Base-by-base conservation (phyloP, 2,329 filamentous ascomycete species). In the Aspergillus intermedius region DNA sequence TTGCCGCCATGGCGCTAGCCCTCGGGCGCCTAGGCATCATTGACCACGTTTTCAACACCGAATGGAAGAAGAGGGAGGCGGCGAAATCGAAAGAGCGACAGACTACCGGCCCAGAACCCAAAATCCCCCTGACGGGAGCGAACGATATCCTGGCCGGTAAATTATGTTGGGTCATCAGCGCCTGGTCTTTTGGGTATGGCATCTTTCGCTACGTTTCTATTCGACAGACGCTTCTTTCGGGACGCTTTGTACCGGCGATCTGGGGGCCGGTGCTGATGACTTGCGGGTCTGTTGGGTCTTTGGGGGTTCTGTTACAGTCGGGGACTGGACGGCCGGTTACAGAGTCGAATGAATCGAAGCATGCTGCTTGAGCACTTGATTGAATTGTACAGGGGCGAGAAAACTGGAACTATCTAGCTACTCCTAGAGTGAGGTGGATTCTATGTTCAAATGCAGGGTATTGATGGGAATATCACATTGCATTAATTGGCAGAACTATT, bases 241-340 rank as follows among this genome's bases (percentile, higher is more conserved):
- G 60, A 3, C 54, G 55, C 2, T 65, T 63, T 51, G 56, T 61
- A 3, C 61, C 62, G 7, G 60, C 60, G 1, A 54, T 65, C 37
- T 65, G 61, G 62, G 62, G 62, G 0, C 60, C 62, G 21, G 50
- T 61, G 8, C 53, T 65, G 10, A 62, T 65, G 53, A 64, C 62
- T 10, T 37, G 45, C 45, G 57, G 58, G 1, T 51, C 50, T 10
- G 41, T 59, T 17, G 56, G 53, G 1, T 39, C 47, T 2, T 43
- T 59, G 40, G 47, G 45, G 8, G 45, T 48, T 19, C 45, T 52
- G 17, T 45, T 54, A 41, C 43, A 50, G 39, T 30, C 25, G 25
- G 25, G 25, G 25, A 30, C 25, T 12, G 25, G 25, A 7, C 25
- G 3, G 10, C 9, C 25, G 1, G 9, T 30, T 12, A 1, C 25